These are phyloP conservation scores for Phanerochaete sordida DNA, from an alignment of 768 basidiomycete genomes.

Conservation along the genomic window DNA sequence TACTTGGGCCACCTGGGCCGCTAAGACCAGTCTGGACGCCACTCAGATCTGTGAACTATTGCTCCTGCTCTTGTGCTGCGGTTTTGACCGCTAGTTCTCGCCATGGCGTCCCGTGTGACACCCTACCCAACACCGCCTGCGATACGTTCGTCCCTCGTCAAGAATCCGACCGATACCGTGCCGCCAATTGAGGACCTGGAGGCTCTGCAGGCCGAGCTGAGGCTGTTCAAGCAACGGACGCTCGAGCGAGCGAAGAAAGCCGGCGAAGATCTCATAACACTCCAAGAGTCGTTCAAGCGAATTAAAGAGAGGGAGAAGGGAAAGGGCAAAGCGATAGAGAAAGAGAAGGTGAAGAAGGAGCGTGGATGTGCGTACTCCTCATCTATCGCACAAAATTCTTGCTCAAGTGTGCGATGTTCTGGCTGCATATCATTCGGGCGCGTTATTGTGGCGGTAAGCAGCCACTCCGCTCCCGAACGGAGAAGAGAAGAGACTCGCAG, in stretches of 20 bases:
- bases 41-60: background rate
- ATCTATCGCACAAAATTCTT: background rate
- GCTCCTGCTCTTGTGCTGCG: background rate
- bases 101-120: slow-evolving; percentile 62
- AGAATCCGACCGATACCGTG: slow-evolving; percentile 58
- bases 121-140: slow-evolving; percentile 44
- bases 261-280: slow-evolving; percentile 65
- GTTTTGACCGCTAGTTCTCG: slow-evolving; percentile 6
- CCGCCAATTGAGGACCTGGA: slow-evolving; percentile 75
- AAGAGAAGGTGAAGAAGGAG: slow-evolving; percentile 71
- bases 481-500: slow-evolving; percentile 43
- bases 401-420: background rate
- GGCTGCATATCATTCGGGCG: background rate
- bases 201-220: slow-evolving; percentile 58
- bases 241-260: slow-evolving; percentile 71
- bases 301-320: slow-evolving; percentile 73
- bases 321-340: slow-evolving; percentile 65
- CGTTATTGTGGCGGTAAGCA: slow-evolving; percentile 7
- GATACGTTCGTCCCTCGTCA: slow-evolving; percentile 59
- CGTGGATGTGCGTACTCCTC: slow-evolving; percentile 62
- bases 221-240: slow-evolving; percentile 46
- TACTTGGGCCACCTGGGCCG: background rate
- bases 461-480: slow-evolving; percentile 44
- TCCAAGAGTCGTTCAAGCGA: slow-evolving; percentile 73
- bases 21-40: background rate